These are phyloP conservation scores for Fusarium euwallaceae DNA, from an alignment of 2,329 filamentous ascomycete genomes.

Conservation along the genomic window DNA sequence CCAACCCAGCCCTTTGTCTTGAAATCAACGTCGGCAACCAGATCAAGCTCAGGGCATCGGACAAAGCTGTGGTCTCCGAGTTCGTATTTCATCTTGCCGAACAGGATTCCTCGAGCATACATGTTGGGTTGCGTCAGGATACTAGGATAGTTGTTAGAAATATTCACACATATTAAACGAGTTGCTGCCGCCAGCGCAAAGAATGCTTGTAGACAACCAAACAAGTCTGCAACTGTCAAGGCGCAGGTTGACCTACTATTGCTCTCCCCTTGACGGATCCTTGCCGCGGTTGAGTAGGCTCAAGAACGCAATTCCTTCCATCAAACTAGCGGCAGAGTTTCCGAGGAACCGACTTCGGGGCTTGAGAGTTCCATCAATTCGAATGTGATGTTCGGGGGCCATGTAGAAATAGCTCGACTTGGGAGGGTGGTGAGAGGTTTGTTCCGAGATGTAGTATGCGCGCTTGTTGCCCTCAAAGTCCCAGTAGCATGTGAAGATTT, in stretches of 20 bases:
- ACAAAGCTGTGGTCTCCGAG: slow-evolving; percentile 96
- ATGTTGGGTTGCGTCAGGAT: slow-evolving; percentile 98
- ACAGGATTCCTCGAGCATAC: slow-evolving; percentile 96
- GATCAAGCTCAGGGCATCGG: slow-evolving; percentile 86
- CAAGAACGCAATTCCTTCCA: slow-evolving; percentile 95
- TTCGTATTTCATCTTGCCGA: slow-evolving; percentile 99
- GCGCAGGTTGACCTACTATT: slow-evolving; percentile 77
- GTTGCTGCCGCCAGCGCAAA: background rate
- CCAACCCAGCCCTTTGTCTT: slow-evolving; percentile 98
- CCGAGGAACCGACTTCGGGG: slow-evolving; percentile 95
- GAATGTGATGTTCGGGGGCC: slow-evolving; percentile 91
- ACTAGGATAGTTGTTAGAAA: slow-evolving; percentile 59
- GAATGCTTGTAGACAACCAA: background rate
- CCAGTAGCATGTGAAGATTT: slow-evolving; percentile 97
- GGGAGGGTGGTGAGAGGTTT: slow-evolving; percentile 97
- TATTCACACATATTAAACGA: background rate
- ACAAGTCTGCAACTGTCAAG: background rate
- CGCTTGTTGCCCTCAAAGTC: slow-evolving; percentile 85
- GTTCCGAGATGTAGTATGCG: slow-evolving; percentile 96
- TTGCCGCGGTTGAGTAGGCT: slow-evolving; percentile 83
- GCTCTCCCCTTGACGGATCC: slow-evolving; percentile 76
- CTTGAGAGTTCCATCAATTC: slow-evolving; percentile 95
- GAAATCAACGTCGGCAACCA: slow-evolving; percentile 95
- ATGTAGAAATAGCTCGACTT: slow-evolving; percentile 99
- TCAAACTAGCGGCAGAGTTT: slow-evolving; percentile 96